Evolutionary conservation across 2,329 filamentous ascomycete species (phyloP), one percentile per base, ranked within the genome.

Genomic region (Mycosphaerella arachidis): DNA sequence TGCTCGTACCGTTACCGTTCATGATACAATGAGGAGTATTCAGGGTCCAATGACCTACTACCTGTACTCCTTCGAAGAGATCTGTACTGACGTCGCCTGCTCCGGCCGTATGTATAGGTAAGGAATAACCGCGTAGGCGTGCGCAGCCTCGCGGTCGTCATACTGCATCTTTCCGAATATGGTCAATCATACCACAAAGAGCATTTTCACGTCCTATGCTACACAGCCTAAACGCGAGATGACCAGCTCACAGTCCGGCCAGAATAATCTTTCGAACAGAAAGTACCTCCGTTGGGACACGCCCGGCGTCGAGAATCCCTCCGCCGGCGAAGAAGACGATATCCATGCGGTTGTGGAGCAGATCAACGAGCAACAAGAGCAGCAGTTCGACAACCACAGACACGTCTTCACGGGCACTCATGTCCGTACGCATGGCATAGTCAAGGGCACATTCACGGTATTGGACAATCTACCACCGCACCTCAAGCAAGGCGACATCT

Each of bases 381-480:
- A 75, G 51, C 76, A 77, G 57, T 80, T 73, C 61, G 79, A 80
- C 56, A 71, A 74, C 50, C 71, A 74, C 61, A 67, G 75, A 9
- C 74, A 77, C 60, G 71, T 69, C 53, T 77, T 70, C 57, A 70
- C 66, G 30, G 72, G 77, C 18, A 81, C 77, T 1, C 79, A 81
- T 65, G 72, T 77, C 45, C 74, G 78, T 56, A 80, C 78, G 0
- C 77, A 81, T 64, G 77, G 77, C 30, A 73, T 81, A 46, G 75
- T 81, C 20, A 80, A 81, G 68, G 79, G 77, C 48, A 78, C 75
- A 12, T 74, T 80, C 52, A 72, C 76, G 16, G 74, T 81, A 1
- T 60, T 69, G 53, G 67, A 75, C 31, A 73, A 78, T 45, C 72
- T 82, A 12, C 76, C 78, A 0, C 59, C 70, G 18, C 75, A 81